A percentile compares a stretch with the other conserved stretches of the same genome.
phyloP scores from a whole-genome alignment of 352 stramenopile species.

The Thalassiosira livingstoniorum region DNA sequence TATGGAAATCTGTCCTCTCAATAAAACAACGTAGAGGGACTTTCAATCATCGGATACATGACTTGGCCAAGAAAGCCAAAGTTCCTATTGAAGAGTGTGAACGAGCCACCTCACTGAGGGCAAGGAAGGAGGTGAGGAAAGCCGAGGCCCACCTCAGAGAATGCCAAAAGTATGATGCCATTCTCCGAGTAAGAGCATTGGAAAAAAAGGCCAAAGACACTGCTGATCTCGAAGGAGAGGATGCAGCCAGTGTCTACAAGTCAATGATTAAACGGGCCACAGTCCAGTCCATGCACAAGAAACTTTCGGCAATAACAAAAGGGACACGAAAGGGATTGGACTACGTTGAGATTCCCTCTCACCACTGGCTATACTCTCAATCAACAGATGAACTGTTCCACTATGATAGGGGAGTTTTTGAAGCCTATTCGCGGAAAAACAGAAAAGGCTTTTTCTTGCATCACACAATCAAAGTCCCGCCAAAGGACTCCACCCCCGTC shows the following conservation, averaged over 20 bases:
- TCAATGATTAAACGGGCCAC: background rate
- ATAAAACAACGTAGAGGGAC: background rate
- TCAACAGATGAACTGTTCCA: constrained; percentile 3
- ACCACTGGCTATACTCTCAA: constrained; percentile 6
- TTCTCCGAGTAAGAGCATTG: constrained; percentile 12
- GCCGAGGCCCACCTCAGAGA: background rate
- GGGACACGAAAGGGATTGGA: background rate
- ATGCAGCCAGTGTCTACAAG: background rate
- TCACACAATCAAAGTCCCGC: constrained; percentile 4
- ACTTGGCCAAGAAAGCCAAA: background rate
- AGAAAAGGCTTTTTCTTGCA: background rate
- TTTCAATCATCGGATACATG: background rate
- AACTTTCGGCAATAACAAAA: background rate
- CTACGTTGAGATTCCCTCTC: background rate
- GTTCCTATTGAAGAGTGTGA: background rate
- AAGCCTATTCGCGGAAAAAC: background rate
- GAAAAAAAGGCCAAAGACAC: constrained; percentile 29
- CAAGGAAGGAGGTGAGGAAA: background rate
- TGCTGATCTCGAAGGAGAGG: background rate
- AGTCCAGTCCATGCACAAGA: background rate
- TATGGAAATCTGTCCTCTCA: constrained; percentile 26
- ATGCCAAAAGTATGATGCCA: constrained; percentile 5
- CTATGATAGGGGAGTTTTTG: constrained; percentile 11
- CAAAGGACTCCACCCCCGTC: background rate
- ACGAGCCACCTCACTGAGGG: background rate